Base-by-base conservation (phyloP, 768 basidiomycete genomes). In the Lentinula boryana region DNA sequence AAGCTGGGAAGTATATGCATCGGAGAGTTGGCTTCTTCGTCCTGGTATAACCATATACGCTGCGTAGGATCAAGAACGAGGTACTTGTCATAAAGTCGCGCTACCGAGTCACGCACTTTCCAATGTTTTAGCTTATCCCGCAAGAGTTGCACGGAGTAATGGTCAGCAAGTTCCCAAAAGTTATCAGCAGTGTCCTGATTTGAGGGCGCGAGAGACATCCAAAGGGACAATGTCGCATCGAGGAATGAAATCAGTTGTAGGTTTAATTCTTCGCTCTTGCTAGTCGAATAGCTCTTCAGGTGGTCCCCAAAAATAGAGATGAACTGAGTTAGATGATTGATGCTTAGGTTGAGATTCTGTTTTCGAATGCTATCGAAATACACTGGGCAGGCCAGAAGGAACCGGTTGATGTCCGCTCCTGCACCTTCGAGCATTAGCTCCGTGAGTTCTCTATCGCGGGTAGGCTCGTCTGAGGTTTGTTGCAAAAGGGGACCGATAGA, bases 51-150 rank as follows among this genome's bases (percentile, higher is more conserved):
- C 88, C 89, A 88, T 40, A 78, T 69, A 18, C 65, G 61, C 62
- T 86, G 78, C 9, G 66, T 65, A 0, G 85, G 86, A 67, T 93
- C 89, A 54, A 75, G 67, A 10, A 67, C 66, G 21, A 95, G 76
- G 68, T 89, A 93, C 46, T 69, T 69, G 62, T 87, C 84, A 51
- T 94, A 71, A 69, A 96, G 89, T 35, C 77, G 75, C 48, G 84
- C 75, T 33, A 90, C 74, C 31, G 76, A 68, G 65, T 91, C 86
- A 36, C 93, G 84, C 32, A 86, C 76, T 58, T 74, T 77, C 91
- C 93, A 95, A 2, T 83, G 84, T 1, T 74, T 72, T 5, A 85
- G 68, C 49, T 78, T 70, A 36, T 75, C 68, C 9, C 72, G 72
- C 51, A 64, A 66, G 49, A 86, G 69, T 60, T 77, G 71, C 4